phyloP scores from a whole-genome alignment of 1,139 yeast genomes.

The Pichia sp. region DNA sequence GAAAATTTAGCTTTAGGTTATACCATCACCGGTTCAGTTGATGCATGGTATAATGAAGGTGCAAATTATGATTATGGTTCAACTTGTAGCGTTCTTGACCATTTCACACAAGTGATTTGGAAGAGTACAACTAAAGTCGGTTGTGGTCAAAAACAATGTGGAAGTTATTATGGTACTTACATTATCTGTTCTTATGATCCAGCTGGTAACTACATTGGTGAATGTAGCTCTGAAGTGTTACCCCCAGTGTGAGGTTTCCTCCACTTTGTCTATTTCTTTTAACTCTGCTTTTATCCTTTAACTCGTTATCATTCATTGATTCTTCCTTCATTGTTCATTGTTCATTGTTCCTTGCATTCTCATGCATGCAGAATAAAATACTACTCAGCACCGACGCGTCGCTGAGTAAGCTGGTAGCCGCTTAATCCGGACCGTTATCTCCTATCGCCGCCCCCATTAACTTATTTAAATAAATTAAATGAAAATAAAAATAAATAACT shows the following conservation, averaged over 20 bases:
- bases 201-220: slow-evolving; percentile 51
- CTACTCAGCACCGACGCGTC: too few relatives aligned
- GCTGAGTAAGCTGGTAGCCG: too few relatives aligned
- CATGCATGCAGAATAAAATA: too few relatives aligned
- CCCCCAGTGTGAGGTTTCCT: slow-evolving; percentile 28
- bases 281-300: background rate
- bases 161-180: slow-evolving; percentile 41
- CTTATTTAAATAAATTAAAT: too few relatives aligned
- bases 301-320: too few relatives aligned
- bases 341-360: too few relatives aligned
- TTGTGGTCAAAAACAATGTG: slow-evolving; percentile 52
- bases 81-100: slow-evolving; percentile 28
- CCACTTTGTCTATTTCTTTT: background rate
- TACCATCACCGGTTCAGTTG: slow-evolving; percentile 37
- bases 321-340: too few relatives aligned
- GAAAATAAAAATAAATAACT: too few relatives aligned
- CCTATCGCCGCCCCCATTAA: too few relatives aligned
- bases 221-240: slow-evolving; percentile 47
- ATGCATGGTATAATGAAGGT: slow-evolving; percentile 63
- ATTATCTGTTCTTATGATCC: slow-evolving; percentile 61
- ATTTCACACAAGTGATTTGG: slow-evolving; percentile 72
- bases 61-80: slow-evolving; percentile 44
- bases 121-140: slow-evolving; percentile 47
- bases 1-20: slow-evolving; percentile 51
- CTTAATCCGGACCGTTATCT: too few relatives aligned